Evolutionary conservation across 2,329 filamentous ascomycete species (phyloP), one percentile per base, ranked within the genome.

Genomic region (Cercospora canescens): DNA sequence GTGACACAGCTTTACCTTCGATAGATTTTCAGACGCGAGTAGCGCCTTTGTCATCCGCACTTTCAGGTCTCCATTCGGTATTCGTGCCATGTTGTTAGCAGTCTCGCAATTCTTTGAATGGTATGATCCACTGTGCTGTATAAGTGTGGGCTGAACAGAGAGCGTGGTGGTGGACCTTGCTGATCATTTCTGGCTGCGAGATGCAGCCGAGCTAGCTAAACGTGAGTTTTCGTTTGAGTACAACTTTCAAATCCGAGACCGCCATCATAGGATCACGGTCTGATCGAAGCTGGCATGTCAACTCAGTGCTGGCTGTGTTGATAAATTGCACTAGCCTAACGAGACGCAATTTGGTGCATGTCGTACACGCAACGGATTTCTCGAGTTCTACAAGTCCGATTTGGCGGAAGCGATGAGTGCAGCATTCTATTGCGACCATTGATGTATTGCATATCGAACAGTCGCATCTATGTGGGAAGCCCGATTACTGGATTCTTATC

Each of bases 31-130:
- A 32, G 67, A 62, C 63, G 60, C 59, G 16, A 70, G 65, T 7
- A 70, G 64, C 24, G 57, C 67, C 41, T 61, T 58, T 12, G 63
- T 69, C 65, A 70, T 70, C 14, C 54, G 35, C 14, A 62, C 62
- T 55, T 57, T 61, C 14, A 64, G 48, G 28, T 60, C 60, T 32
- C 55, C 45, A 6, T 55, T n/a, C 8, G 28, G 28, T 14, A 11
- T 35, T 24, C 18, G 28, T 34, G 52, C 52, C 52, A 56, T 56
- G 30, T 9, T 35, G 28, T 32, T 9, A 18, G 16, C 26, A 18
- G n/a, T 35, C 18, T 56, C 21, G 24, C 14, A 28, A 7, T 8
- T 28, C 21, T 6, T 24, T 14, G 4, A 28, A 16, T 52, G 11
- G 6, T 28, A 6, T 52, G 14, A 14, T n/a, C 9, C 24, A 52